Base-by-base conservation (phyloP, 176 grass and related monocot genomes). In the Typha latifolia region DNA sequence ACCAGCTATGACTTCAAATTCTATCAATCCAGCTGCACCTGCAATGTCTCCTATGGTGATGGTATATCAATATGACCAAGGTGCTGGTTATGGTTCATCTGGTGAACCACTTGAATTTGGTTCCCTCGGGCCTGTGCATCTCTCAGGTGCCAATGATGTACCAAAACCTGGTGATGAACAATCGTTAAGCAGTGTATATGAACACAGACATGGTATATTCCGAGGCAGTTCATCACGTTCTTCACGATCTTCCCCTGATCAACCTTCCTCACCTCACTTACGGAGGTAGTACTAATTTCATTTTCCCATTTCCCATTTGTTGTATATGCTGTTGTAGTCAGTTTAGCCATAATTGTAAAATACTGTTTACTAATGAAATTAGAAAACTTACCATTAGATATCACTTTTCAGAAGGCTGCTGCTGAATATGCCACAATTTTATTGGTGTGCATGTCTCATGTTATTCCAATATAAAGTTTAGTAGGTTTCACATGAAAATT, bases 51-150 rank as follows among this genome's bases (percentile, higher is more conserved):
- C 70, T 70, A 69, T 82, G 79, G 55, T 90, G 12, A 80, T 95
- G 83, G 23, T 85, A 29, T 85, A 81, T 61, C 73, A 82, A 24
- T 82, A 81, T 51, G 80, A 84, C 61, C 74, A 74, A 71, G 79
- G 74, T 23, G 24, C 18, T 68, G 90, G 73, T 68, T 71, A 79
- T 23, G 68, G 62, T 47, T 62, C 77, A 65, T 77, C 81, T 49
- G 66, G 83, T 52, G 80, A 96, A 49, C 68, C 77, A 49, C 72
- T 87, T 66, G 87, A 88, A 64, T 84, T 96, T 84, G 84, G 79
- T 51, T 91, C 92, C 73, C 72, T 85, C 53, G 83, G 92, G 75
- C 77, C 80, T 59, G 72, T 80, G 57, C 74, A 75, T 49, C 63
- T 68, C 34, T 31, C 49, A 1, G 80, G 77, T 78, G 79, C 69